phyloP scores from a whole-genome alignment of 108 stramenopile species.

The Skeletonema menzelii region DNA sequence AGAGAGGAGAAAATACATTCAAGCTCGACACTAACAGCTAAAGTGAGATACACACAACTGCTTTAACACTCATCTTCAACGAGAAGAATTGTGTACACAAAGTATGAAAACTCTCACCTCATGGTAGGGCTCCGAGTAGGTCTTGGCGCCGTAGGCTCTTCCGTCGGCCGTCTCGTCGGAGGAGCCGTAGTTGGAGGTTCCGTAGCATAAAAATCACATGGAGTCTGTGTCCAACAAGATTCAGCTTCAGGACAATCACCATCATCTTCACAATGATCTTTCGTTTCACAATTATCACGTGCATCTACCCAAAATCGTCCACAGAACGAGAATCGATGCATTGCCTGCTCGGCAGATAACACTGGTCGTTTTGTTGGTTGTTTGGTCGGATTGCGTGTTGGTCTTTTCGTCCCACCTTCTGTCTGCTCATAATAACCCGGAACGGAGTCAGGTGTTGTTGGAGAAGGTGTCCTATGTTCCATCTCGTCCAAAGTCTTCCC shows the following conservation, averaged over 20 bases:
- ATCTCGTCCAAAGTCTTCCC: conserved; percentile 31
- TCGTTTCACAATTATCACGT: conserved; percentile 43
- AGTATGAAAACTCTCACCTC: conserved; percentile 8
- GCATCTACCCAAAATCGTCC: conserved; percentile 30
- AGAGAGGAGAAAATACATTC: background rate
- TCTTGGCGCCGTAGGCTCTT: background rate
- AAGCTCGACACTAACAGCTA: background rate
- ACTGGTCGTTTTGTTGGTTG: conserved; percentile 34
- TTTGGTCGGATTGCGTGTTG: conserved; percentile 8
- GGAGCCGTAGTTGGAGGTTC: conserved; percentile 23
- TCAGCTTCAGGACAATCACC: conserved; percentile 39
- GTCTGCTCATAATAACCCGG: conserved; percentile 9
- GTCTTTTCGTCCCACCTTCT: background rate
- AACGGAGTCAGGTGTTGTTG: conserved; percentile 1
- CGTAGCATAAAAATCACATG: conserved; percentile 44
- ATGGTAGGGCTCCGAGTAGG: conserved; percentile 21
- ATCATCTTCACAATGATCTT: conserved; percentile 46
- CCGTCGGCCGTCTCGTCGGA: conserved; percentile 4
- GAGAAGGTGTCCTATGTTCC: conserved; percentile 11
- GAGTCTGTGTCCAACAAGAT: conserved; percentile 47
- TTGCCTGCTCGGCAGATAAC: conserved; percentile 35
- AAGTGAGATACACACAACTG: background rate
- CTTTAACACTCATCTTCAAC: background rate
- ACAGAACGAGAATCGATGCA: conserved; percentile 47
- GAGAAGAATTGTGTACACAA: background rate